Conservation (phyloP, 331 rosid genomes). For the Pyrus hybrid region DNA sequence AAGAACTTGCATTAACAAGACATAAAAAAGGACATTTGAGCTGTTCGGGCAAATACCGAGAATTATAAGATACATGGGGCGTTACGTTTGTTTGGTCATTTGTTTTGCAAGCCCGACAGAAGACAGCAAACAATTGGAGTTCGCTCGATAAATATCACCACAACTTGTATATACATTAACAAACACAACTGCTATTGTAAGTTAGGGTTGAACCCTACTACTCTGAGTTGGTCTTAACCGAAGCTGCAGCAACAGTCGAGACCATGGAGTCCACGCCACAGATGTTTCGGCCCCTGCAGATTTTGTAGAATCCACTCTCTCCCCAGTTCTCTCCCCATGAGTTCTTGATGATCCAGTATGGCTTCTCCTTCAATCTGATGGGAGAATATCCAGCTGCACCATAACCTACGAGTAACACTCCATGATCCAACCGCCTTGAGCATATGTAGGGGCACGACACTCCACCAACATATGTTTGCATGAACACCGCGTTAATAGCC, state of each 20-base stretch:
- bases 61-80: neutral
- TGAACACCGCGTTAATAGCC: slow-evolving; percentile 90
- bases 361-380: slow-evolving; percentile 65
- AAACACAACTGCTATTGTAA: neutral
- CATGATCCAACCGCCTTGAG: slow-evolving; percentile 65
- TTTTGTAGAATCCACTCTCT: slow-evolving; percentile 80
- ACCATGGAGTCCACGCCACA: slow-evolving; percentile 99
- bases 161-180: slow-evolving; percentile 14
- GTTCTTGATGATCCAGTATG: slow-evolving; percentile 76
- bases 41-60: neutral
- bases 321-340: slow-evolving; percentile 96
- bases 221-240: slow-evolving; percentile 39
- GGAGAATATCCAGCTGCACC: slow-evolving; percentile 71
- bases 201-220: slow-evolving; percentile 6
- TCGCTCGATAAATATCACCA: neutral
- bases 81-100: neutral
- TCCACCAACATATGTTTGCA: slow-evolving; percentile 88
- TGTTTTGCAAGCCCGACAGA: neutral
- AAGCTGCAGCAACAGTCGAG: slow-evolving; percentile 88
- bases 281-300: slow-evolving; percentile 69
- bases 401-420: slow-evolving; percentile 77
- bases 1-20: neutral
- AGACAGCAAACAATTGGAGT: neutral
- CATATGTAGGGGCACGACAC: slow-evolving; percentile 93
- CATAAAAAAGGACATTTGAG: neutral